These are phyloP conservation scores for Fusarium sp. DNA, from an alignment of 2,329 filamentous ascomycete genomes.

Conservation along the genomic window DNA sequence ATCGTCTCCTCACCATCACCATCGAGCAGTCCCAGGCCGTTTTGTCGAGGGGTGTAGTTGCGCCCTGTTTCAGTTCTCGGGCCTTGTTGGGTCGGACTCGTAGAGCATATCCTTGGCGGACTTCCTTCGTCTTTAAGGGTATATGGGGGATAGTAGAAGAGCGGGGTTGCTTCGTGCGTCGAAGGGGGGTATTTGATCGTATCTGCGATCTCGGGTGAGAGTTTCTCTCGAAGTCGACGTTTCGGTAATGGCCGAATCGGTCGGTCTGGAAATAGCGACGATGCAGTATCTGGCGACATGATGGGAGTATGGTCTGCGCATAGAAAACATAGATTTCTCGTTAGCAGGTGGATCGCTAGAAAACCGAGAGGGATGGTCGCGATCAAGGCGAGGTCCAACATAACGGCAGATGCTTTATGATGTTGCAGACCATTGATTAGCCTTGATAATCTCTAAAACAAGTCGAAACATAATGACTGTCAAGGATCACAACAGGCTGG, in stretches of 20 bases:
- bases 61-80: constrained; percentile 41
- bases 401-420: constrained; percentile 9
- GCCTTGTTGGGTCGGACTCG: constrained; percentile 40
- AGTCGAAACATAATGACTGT: constrained; percentile 7
- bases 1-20: constrained; percentile 70
- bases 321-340: constrained; percentile 31
- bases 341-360: constrained; percentile 47
- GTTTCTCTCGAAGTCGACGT: constrained; percentile 84
- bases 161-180: constrained; percentile 74
- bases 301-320: constrained; percentile 59
- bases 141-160: constrained; percentile 74
- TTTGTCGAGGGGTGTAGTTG: constrained; percentile 46
- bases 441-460: constrained; percentile 5
- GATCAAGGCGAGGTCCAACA: constrained; percentile 27
- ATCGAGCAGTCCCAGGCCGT: constrained; percentile 63
- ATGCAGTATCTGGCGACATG: constrained; percentile 80
- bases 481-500: constrained; percentile 10
- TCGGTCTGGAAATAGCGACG: constrained; percentile 85
- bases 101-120: constrained; percentile 32
- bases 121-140: constrained; percentile 61
- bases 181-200: constrained; percentile 85
- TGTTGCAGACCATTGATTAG: constrained; percentile 10
- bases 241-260: constrained; percentile 93
- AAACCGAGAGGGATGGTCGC: constrained; percentile 26
- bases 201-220: constrained; percentile 86